Evolutionary conservation across 2,329 filamentous ascomycete genomes (phyloP).

Genomic region (Pochonia chlamydosporia): DNA sequence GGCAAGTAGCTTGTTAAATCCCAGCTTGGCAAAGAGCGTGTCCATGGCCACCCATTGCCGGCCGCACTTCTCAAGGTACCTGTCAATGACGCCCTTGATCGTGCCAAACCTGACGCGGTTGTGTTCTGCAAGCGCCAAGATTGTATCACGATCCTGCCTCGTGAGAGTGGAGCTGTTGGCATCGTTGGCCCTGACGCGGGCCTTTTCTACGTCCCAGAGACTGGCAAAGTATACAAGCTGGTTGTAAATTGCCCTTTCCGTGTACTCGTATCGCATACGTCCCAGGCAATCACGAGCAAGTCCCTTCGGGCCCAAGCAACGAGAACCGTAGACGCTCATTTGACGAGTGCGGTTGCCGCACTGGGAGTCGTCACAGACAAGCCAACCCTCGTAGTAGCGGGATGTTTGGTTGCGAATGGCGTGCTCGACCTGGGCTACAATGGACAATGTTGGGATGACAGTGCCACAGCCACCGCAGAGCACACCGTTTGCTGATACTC

Average conservation of each 20-base stretch:
- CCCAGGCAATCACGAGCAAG: conserved; percentile 80
- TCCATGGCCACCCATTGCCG: conserved; percentile 94
- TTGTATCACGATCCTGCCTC: conserved; percentile 54
- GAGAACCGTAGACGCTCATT: conserved; percentile 86
- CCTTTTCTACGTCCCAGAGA: conserved; percentile 87
- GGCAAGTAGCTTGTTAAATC: conserved; percentile 37
- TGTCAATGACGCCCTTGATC: conserved; percentile 70
- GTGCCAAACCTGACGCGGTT: conserved; percentile 77
- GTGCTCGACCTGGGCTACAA: conserved; percentile 82
- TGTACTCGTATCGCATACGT: conserved; percentile 81
- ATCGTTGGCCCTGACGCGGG: conserved; percentile 46
- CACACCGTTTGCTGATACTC: conserved; percentile 69
- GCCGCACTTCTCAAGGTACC: conserved; percentile 83
- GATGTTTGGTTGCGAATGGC: conserved; percentile 74
- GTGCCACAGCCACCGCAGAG: conserved; percentile 65
- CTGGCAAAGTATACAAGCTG: conserved; percentile 83
- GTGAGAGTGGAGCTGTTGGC: conserved; percentile 40
- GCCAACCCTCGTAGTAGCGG: conserved; percentile 87
- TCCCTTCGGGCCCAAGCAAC: conserved; percentile 82
- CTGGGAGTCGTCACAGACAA: conserved; percentile 82
- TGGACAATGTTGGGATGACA: conserved; percentile 60
- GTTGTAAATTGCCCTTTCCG: conserved; percentile 89
- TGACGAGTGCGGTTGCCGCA: conserved; percentile 85
- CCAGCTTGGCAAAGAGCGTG: conserved; percentile 67
- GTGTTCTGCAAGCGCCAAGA: conserved; percentile 70